Base-by-base conservation (phyloP, 176 grass and related monocot genomes). In the Triticum monococcum region DNA sequence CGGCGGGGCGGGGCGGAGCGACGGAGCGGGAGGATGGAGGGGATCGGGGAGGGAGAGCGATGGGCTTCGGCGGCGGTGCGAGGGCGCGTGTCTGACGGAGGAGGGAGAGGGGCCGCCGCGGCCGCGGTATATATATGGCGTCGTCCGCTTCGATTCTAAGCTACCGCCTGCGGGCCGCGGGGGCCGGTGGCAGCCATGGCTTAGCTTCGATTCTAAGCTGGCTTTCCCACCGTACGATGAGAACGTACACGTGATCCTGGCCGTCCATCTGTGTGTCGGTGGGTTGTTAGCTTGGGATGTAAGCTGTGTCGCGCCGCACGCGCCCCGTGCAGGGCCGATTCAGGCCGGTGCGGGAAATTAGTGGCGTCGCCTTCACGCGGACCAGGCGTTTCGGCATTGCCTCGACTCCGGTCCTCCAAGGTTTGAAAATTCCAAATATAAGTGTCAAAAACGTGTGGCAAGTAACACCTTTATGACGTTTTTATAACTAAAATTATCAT, bases 131-230 rank as follows among this genome's bases (percentile, higher is more conserved):
- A 52, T 75, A 75, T 75, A 11, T 18, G 72, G 72, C 72, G 25
- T 52, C 25, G 43, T 75, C 72, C 28, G 72, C 72, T 75, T 75
- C 0, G 72, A 75, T 75, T 26, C 43, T 75, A 75, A 52, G 72
- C 72, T 75, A 28, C 37, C 11, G 9, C 54, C 54, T 22, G 54
- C 16, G 7, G 7, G 23, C 38, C 70, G 22, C 72, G 41, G 72
- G 48, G 48, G 72, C 72, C 72, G 41, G 72, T 50, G 71, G 40
- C 71, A 40, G 23, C 71, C 71, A 48, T 41, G 72, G 72, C 2
- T 6, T 73, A 75, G 72, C 72, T 75, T 75, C 25, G 31, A 25
- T 31, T 52, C 72, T 75, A 75, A 75, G 72, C 72, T 4, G 72
- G 28, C 13, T 75, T 75, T 18, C 9, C 11, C 22, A 8, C 41